phyloP scores from a whole-genome alignment of 495 filamentous ascomycete species.

The Aspergillus campestris region DNA sequence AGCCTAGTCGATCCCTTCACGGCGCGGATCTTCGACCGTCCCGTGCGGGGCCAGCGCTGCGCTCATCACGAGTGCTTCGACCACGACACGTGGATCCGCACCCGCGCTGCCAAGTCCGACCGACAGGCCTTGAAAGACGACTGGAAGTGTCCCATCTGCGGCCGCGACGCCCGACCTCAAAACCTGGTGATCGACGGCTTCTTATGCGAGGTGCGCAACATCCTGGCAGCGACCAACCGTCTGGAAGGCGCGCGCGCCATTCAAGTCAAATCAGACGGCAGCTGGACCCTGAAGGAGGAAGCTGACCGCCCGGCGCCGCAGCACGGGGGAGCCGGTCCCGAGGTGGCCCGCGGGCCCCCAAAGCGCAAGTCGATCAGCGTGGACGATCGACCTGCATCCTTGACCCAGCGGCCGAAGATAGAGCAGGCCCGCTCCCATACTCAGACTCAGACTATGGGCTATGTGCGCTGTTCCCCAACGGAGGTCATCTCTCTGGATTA shows the following conservation, averaged over 20 bases:
- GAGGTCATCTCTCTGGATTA: no score
- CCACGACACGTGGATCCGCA: slow-evolving; percentile 67
- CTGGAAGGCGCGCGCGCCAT: slow-evolving; percentile 46
- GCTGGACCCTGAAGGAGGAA: slow-evolving; percentile 41
- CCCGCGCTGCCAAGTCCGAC: slow-evolving; percentile 41
- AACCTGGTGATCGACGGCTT: slow-evolving; percentile 63
- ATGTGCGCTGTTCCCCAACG: no score
- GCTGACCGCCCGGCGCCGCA: slow-evolving; percentile 9
- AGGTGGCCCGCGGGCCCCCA: no score
- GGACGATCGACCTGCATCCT: no score
- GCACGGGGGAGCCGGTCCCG: no score
- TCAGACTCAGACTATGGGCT: no score
- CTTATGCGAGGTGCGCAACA: slow-evolving; percentile 46
- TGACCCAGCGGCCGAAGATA: no score
- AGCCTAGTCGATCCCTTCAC: slow-evolving; percentile 71
- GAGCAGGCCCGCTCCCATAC: no score
- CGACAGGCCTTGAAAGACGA: slow-evolving; percentile 56
- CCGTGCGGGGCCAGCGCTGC: slow-evolving; percentile 55
- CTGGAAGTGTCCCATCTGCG: slow-evolving; percentile 80
- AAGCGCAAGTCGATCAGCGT: no score
- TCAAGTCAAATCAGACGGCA: slow-evolving; percentile 47
- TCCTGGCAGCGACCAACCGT: slow-evolving; percentile 33
- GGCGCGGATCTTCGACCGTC: slow-evolving; percentile 56
- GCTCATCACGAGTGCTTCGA: slow-evolving; percentile 83
- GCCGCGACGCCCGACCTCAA: slow-evolving; percentile 61